Base-by-base conservation (phyloP, 2,329 filamentous ascomycete genomes). In the Colletotrichum brevisporum region DNA sequence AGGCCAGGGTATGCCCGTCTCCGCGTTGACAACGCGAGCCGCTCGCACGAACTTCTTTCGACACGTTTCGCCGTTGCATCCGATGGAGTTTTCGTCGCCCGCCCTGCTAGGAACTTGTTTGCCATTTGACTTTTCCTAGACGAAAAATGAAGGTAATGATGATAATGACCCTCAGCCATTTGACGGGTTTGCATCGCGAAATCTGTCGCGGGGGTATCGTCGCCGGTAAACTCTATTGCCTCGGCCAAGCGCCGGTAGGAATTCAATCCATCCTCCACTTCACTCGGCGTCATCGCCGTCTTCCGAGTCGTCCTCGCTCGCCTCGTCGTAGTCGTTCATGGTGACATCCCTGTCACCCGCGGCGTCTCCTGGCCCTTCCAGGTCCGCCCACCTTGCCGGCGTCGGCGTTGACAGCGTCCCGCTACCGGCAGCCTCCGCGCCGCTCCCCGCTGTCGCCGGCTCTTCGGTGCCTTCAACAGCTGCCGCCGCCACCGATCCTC, bases 321-420 rank as follows among this genome's bases (percentile, higher is more conserved):
- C 72, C 21, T 70, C 69, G 3, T 71, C 72, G 5, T 68, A 67
- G 4, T 69, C 67, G 26, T 63, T 63, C 13, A 66, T 53, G 39
- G 52, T 71, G 36, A 21, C 50, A 39, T 41, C 58, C 41, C 51
- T 31, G 21, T 56, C 59, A 18, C 71, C 73, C 2, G 71, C 74
- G 10, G 71, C 73, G 16, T 70, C 74, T 6, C 73, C 71, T 26
- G 59, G 64, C 10, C 59, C 71, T 2, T 70, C 59, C 16, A 82
- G 63, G 16, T 81, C 79, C 6, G 76, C 74, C 80, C 80, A 82
- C 31, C 71, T 74, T 5, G 60, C 68, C 6, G 80, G 80, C 9
- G 81, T 82, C 2, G 78, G 78, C 13, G 73, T 79, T 6, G 80
- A 81, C 45, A 80, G 52, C 16, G 61, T 53, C 54, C 55, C 52